Evolutionary conservation across 1,284 basidiomycete species (phyloP), one percentile per base, ranked within the genome.

Genomic region (Trametes sp.): DNA sequence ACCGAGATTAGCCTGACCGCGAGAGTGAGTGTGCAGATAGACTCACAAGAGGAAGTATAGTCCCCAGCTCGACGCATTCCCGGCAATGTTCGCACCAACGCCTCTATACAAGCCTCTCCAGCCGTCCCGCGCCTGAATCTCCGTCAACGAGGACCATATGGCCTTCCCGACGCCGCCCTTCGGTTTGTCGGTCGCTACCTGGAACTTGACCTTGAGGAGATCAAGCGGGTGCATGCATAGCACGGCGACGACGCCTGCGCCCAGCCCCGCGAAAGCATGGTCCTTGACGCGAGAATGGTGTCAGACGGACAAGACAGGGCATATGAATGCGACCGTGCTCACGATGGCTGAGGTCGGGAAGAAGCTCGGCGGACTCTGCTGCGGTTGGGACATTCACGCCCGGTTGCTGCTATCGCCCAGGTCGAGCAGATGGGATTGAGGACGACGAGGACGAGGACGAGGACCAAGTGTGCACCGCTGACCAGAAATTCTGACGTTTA

Each of bases 151-250:
- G 59, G 77, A 74, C 83, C 89, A 96, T 73, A 97, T 97, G 62
- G 88, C 89, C 59, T 81, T 87, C 24, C 94, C 94, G 38, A 94
- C 76, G 31, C 88, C 83, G 23, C 84, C 85, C 55, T 81, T 79
- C 2, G 86, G 86, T 44, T 85, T 83, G 29, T 83, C 77, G 1
- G 92, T 95, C 13, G 90, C 86, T n/a, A 96, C 94, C 79, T 99
- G 97, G 64, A 97, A 90, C 73, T 96, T 93, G 74, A 98, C 87
- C 80, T 99, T 99, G 78, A 99, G 85, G 6, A 99, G 86, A 78
- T 99, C 98, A 44, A 99, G 85, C 5, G 98, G 98, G 76, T 99
- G 96, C 95, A 99, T 98, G 77, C 94, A 96, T 41, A 98, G 82
- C 52, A 96, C 96, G 28, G 96, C 94, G 67, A 92, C 90, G 59